phyloP scores from a whole-genome alignment of 2,329 filamentous ascomycete genomes.

The Ceratocystis destructans region DNA sequence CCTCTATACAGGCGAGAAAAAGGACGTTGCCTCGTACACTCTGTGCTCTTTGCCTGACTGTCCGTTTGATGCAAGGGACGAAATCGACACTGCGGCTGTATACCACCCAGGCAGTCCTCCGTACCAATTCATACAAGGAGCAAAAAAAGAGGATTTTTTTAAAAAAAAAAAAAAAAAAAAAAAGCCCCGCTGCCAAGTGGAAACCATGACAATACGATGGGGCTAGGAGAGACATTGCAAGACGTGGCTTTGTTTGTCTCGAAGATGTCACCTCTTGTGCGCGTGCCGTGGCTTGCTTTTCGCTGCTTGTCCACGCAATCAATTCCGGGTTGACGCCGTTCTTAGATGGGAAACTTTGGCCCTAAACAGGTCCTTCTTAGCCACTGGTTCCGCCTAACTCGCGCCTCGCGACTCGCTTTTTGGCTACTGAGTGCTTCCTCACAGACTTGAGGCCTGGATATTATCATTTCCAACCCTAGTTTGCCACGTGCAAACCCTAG shows the following conservation, averaged over 20 bases:
- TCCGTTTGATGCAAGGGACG: not conserved
- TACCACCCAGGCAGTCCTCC: not conserved
- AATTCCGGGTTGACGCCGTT: not conserved
- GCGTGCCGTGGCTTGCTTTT: not conserved
- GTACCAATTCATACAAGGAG: not conserved
- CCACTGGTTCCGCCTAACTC: not conserved
- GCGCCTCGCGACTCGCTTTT: not conserved
- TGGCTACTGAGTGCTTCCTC: not conserved
- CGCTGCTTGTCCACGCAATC: not conserved
- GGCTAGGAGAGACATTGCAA: not conserved
- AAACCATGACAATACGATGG: conserved; percentile 7
- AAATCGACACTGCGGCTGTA: not conserved
- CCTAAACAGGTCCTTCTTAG: not conserved
- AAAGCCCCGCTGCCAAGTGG: not conserved
- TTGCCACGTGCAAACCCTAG: not conserved
- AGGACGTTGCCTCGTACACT: not conserved
- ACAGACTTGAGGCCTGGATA: not conserved
- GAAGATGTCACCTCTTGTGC: not conserved
- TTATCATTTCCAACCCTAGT: not conserved
- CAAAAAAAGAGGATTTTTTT: not conserved
- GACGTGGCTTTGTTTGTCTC: not conserved
- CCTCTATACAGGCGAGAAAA: not conserved
- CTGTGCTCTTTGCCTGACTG: not conserved
- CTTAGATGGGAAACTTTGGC: not conserved
- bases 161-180: not conserved